Conservation (phyloP, 2,329 filamentous ascomycete genomes). For the Penicillium decumbens region DNA sequence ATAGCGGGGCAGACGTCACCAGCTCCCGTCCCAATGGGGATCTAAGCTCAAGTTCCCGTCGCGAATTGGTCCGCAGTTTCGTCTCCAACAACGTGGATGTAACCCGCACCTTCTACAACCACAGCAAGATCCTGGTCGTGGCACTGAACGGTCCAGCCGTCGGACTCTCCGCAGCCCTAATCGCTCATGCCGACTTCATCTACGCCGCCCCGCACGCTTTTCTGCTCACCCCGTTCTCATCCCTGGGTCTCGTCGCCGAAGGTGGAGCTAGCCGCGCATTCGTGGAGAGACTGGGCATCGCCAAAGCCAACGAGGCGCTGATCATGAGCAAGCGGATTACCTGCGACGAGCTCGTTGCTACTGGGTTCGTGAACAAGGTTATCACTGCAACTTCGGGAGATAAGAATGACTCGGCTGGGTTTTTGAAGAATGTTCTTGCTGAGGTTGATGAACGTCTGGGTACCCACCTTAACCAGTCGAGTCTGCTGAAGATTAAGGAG, state of each 20-base stretch:
- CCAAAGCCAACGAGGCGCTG: constrained; percentile 84
- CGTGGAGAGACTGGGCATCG: constrained; percentile 71
- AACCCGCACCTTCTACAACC: constrained; percentile 83
- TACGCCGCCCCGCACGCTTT: constrained; percentile 79
- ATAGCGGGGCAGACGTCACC: constrained; percentile 73
- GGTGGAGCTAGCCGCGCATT: constrained; percentile 76
- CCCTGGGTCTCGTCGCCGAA: constrained; percentile 83
- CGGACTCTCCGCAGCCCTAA: constrained; percentile 78
- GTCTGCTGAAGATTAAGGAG: constrained; percentile 77
- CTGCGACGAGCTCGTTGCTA: constrained; percentile 65
- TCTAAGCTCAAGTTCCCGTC: constrained; percentile 42
- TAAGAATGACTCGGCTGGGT: constrained; percentile 62
- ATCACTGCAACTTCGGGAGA: constrained; percentile 55
- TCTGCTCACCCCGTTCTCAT: constrained; percentile 85
- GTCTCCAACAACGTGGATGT: constrained; percentile 83
- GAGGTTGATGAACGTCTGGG: constrained; percentile 82
- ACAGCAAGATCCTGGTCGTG: constrained; percentile 87
- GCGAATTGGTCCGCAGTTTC: constrained; percentile 66
- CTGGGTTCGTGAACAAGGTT: constrained; percentile 82
- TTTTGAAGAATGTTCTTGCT: constrained; percentile 64
- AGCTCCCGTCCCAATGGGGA: constrained; percentile 46
- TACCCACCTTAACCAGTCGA: constrained; percentile 71
- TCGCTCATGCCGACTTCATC: constrained; percentile 84
- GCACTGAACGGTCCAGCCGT: constrained; percentile 90
- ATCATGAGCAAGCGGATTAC: constrained; percentile 80